Conservation (phyloP, 768 basidiomycete genomes). For the Porpolomopsis calyptriformis region DNA sequence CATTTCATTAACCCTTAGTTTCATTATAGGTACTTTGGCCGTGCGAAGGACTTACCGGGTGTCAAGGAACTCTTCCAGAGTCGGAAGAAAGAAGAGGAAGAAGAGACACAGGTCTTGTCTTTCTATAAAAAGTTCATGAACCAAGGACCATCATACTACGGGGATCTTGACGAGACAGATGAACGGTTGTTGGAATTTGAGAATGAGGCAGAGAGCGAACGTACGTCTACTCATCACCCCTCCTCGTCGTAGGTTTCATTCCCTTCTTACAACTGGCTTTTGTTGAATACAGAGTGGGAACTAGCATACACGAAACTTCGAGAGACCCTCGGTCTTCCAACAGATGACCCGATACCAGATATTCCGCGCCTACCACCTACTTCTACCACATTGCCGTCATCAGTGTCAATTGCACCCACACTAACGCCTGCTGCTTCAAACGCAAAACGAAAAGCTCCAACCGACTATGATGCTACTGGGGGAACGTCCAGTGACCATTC, state of each 20-base stretch:
- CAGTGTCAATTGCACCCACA: slow-evolving; percentile 16
- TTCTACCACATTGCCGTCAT: slow-evolving; percentile 12
- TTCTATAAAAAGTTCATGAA: slow-evolving; percentile 84
- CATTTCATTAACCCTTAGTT: background rate
- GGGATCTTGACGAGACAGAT: slow-evolving; percentile 77
- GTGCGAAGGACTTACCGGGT: slow-evolving; percentile 91
- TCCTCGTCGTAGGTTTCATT: background rate
- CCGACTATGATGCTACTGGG: slow-evolving; percentile 33
- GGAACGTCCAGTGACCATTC: slow-evolving; percentile 22
- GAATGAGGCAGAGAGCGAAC: slow-evolving; percentile 57
- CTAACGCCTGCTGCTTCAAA: slow-evolving; percentile 7
- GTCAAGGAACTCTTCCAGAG: slow-evolving; percentile 90
- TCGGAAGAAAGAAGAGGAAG: slow-evolving; percentile 77
- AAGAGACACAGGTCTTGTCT: slow-evolving; percentile 66
- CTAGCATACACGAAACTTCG: slow-evolving; percentile 47
- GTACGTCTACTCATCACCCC: slow-evolving; percentile 33
- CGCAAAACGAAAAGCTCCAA: slow-evolving; percentile 50
- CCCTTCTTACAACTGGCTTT: background rate
- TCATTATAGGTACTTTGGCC: slow-evolving; percentile 76
- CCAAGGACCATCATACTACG: slow-evolving; percentile 83
- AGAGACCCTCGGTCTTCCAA: slow-evolving; percentile 40
- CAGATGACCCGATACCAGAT: slow-evolving; percentile 40
- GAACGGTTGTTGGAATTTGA: slow-evolving; percentile 65
- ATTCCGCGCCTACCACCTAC: slow-evolving; percentile 30
- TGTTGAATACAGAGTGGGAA: slow-evolving; percentile 45